These are phyloP conservation scores for Pythium aristosporum DNA, from an alignment of 352 stramenopile genomes.

Conservation along the genomic window DNA sequence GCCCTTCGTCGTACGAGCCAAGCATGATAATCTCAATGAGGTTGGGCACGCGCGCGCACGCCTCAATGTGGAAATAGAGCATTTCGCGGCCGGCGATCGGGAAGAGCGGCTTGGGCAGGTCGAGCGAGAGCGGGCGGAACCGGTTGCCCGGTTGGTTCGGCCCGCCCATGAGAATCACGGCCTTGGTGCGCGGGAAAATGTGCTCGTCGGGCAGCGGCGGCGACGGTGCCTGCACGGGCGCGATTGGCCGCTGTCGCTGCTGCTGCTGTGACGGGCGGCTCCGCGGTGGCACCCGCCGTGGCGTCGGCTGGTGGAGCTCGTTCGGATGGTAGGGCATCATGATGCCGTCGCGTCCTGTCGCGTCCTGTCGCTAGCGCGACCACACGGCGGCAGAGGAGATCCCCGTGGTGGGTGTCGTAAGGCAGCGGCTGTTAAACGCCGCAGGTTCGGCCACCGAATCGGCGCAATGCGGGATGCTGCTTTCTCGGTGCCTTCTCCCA, in stretches of 20 bases:
- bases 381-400: conserved; percentile 4
- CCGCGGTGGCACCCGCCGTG: conserved; percentile 12
- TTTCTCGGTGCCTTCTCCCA: conserved; percentile 24
- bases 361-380: background rate
- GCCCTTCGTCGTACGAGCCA: conserved; percentile 84
- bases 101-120: conserved; percentile 87
- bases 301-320: conserved; percentile 25
- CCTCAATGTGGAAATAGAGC: conserved; percentile 89
- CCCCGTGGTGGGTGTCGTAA: background rate
- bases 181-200: conserved; percentile 77
- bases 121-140: conserved; percentile 84
- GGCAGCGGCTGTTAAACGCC: conserved; percentile 11
- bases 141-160: conserved; percentile 86
- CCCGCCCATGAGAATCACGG: conserved; percentile 85
- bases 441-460: conserved; percentile 4
- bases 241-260: conserved; percentile 15
- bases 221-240: conserved; percentile 14
- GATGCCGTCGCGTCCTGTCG: background rate
- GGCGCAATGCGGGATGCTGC: background rate
- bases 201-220: conserved; percentile 33
- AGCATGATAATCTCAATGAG: conserved; percentile 89
- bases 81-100: conserved; percentile 83
- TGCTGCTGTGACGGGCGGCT: conserved; percentile 15
- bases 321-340: conserved; percentile 30
- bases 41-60: conserved; percentile 78